Base-by-base conservation (phyloP, 2,329 filamentous ascomycete genomes). In the Fusarium chuoi region DNA sequence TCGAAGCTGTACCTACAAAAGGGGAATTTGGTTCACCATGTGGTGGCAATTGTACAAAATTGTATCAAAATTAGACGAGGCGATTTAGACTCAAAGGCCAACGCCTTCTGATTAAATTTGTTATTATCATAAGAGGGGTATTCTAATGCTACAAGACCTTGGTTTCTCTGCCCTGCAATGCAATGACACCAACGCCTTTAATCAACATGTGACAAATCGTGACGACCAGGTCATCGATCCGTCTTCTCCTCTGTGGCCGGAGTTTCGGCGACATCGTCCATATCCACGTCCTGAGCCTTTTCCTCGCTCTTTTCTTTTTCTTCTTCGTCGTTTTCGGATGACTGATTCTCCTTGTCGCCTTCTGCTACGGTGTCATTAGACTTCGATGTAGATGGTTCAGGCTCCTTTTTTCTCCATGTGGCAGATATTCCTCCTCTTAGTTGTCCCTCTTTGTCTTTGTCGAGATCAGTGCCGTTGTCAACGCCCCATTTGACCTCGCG, bases 291-390 rank as follows among this genome's bases (percentile, higher is more conserved):
- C 66, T 79, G 78, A 17, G 73, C 69, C 24, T 70, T 65, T 14
- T 64, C 49, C 33, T 49, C 52, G 18, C 55, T 59, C 30, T 66
- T 62, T 26, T 48, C 60, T 52, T 59, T 60, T 45, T 24, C 55
- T 28, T 38, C 33, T 57, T 74, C 60, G 11, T 63, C 61, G 66
- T 59, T 74, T 67, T 18, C 68, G 1, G 64, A 71, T 1, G 81
- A 79, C 5, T 75, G 80, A 65, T 89, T 88, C 78, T 88, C 86
- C 78, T 88, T 89, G 54, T 88, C 83, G 1, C 82, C 82, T 44
- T 85, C 82, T 13, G 73, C 71, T 41, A 78, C 80, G 41, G 78
- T 75, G 28, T 77, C 75, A 49, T 81, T 79, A 56, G 81, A 78
- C 71, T 81, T 71, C 56, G 69, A 65, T 46, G 62, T 52, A 14